A percentile compares a stretch with the other conserved stretches of the same genome.
phyloP scores from a whole-genome alignment of 768 basidiomycete species.

The Hysterangium stoloniferum region DNA sequence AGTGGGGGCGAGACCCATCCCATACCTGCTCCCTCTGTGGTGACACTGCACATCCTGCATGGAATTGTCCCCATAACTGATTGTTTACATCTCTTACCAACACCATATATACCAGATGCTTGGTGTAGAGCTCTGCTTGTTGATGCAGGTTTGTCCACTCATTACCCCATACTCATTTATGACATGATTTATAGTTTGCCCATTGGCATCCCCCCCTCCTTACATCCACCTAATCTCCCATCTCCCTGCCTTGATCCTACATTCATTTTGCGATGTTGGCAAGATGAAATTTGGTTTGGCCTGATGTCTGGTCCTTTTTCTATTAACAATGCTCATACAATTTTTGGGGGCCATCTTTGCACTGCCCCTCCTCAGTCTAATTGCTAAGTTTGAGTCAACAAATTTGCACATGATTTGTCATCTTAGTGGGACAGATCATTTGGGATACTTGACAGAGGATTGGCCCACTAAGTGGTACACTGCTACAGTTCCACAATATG shows the following conservation, averaged over 20 bases:
- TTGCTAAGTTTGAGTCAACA: slow-evolving; percentile 10
- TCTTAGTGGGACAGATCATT: neutral
- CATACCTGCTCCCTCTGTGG: slow-evolving; percentile 1
- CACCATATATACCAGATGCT: neutral
- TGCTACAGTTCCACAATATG: neutral
- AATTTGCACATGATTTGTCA: slow-evolving; percentile 23
- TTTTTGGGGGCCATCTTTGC: slow-evolving; percentile 3
- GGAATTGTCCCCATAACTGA: neutral
- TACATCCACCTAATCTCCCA: slow-evolving; percentile 18
- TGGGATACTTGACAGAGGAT: slow-evolving; percentile 7
- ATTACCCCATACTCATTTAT: neutral
- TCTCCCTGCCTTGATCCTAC: slow-evolving; percentile 16
- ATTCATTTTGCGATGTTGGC: slow-evolving; percentile 1
- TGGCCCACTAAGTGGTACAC: slow-evolving; percentile 6
- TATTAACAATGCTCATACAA: neutral
- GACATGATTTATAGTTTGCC: neutral
- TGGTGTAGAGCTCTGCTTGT: neutral
- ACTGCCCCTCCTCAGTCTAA: slow-evolving; percentile 6
- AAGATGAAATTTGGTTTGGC: slow-evolving; percentile 9
- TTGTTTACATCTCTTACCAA: neutral
- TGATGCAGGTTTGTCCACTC: neutral
- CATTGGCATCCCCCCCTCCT: slow-evolving; percentile 5
- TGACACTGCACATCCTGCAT: neutral
- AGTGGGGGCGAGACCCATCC: too few species aligned
- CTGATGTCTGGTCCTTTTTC: slow-evolving; percentile 12